These are phyloP conservation scores for Macrocystidia cucumis DNA, from an alignment of 1,284 basidiomycete species.

Conservation along the genomic window DNA sequence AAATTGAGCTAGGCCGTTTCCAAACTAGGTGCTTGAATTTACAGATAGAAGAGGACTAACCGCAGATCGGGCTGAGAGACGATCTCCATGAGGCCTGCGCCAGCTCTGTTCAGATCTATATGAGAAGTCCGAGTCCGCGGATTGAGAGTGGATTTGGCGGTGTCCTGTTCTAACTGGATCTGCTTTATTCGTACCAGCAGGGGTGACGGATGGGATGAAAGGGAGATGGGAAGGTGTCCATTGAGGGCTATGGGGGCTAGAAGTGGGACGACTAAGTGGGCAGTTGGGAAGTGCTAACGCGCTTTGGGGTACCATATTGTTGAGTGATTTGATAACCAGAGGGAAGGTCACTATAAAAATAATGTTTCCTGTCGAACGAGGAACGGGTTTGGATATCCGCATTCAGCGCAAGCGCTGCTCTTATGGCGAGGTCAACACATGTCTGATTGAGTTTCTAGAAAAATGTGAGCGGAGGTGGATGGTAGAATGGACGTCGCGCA, in stretches of 20 bases:
- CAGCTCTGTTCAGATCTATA: slow-evolving; percentile 90
- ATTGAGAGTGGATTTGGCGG: slow-evolving; percentile 82
- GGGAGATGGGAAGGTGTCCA: slow-evolving; percentile 54
- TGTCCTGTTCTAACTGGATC: slow-evolving; percentile 98
- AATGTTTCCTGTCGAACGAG: slow-evolving; percentile 95
- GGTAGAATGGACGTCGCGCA: slow-evolving; percentile 27
- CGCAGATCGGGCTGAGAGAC: slow-evolving; percentile 92
- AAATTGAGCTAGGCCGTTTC: background rate
- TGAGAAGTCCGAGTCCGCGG: slow-evolving; percentile 46
- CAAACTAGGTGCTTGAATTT: slow-evolving; percentile 6
- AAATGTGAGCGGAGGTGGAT: slow-evolving; percentile 2
- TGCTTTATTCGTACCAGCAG: slow-evolving; percentile 79
- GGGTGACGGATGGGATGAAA: slow-evolving; percentile 33
- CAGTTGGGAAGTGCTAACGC: slow-evolving; percentile 15
- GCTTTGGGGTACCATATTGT: slow-evolving; percentile 55
- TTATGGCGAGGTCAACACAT: slow-evolving; percentile 77
- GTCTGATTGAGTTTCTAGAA: slow-evolving; percentile 67
- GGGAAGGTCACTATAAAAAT: slow-evolving; percentile 95
- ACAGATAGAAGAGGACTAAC: slow-evolving; percentile 27
- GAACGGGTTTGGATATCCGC: slow-evolving; percentile 69
- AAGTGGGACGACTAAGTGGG: background rate
- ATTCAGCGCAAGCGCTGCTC: slow-evolving; percentile 78
- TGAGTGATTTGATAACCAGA: slow-evolving; percentile 97
- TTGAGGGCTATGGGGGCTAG: slow-evolving; percentile 73
- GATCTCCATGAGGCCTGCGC: slow-evolving; percentile 90